These are phyloP conservation scores for Fomitopsis schrenkii DNA, from an alignment of 1,284 basidiomycete genomes.

Conservation along the genomic window DNA sequence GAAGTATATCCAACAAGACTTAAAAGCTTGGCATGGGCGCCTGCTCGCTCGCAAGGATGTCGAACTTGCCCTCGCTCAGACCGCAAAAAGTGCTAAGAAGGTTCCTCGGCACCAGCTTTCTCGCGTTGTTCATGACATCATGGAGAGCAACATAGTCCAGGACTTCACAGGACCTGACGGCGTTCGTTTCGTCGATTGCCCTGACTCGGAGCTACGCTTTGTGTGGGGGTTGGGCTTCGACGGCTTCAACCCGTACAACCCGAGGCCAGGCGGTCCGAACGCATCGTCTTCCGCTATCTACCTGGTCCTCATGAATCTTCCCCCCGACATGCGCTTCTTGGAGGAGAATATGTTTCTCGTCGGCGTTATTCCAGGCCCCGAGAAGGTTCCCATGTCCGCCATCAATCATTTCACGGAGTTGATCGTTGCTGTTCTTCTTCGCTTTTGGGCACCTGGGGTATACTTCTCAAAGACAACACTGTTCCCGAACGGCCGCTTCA, in stretches of 20 bases:
- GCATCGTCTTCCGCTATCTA: conserved; percentile 9
- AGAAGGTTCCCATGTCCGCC: conserved; percentile 27
- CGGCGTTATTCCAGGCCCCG: conserved; percentile 33
- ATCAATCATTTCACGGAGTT: conserved; percentile 33
- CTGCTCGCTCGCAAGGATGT: too few species aligned
- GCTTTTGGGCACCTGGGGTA: conserved; percentile 28
- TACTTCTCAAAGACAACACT: conserved; percentile 7
- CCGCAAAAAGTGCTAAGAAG: too few species aligned
- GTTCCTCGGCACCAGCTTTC: too few species aligned
- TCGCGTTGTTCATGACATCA: too few species aligned
- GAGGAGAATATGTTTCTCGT: conserved; percentile 26
- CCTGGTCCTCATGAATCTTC: conserved; percentile 26
- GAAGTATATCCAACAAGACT: too few species aligned
- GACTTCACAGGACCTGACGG: too few species aligned
- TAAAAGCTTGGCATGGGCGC: too few species aligned
- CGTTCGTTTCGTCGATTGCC: too few species aligned
- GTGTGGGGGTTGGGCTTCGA: background rate
- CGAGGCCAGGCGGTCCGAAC: background rate
- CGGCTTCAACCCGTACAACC: background rate
- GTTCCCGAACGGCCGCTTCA: too few species aligned
- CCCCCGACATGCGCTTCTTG: conserved; percentile 20
- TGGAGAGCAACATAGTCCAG: too few species aligned
- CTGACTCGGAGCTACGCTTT: too few species aligned
- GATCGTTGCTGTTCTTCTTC: conserved; percentile 29
- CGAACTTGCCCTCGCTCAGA: too few species aligned